Percentiles rank a stretch among this genome's conserved stretches.
Evolutionary conservation across 257 asterid genomes (phyloP).

Genomic region (Catharanthus roseus): DNA sequence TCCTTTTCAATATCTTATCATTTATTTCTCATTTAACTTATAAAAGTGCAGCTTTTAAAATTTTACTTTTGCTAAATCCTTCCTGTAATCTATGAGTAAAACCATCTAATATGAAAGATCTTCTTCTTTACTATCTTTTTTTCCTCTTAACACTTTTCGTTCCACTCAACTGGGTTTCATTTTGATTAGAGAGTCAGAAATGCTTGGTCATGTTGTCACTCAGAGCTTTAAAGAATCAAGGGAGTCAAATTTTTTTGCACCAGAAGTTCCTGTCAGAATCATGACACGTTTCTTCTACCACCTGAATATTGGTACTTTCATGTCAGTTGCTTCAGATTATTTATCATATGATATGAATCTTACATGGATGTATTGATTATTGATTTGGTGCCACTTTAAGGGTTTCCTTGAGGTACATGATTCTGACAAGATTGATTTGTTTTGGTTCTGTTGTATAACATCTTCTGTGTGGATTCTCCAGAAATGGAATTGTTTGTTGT

Average conservation of each 20-base stretch:
- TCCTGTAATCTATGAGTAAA: not conserved
- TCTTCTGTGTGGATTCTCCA: not conserved
- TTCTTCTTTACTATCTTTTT: not conserved
- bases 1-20: not conserved
- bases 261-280: too few relatives aligned
- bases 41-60: not conserved
- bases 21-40: not conserved
- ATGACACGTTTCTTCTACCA: not conserved
- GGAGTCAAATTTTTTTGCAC: not conserved
- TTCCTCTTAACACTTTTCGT: not conserved
- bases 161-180: not conserved
- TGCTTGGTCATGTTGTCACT: not conserved
- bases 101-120: not conserved
- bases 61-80: not conserved
- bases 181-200: not conserved
- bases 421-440: not conserved
- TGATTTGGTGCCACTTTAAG: not conserved
- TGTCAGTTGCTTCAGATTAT: not conserved
- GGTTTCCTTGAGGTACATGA: not conserved
- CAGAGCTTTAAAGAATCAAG: not conserved
- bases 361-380: too few relatives aligned
- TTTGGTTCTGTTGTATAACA: not conserved
- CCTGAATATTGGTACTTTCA: not conserved
- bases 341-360: not conserved
- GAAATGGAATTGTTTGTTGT: not conserved